phyloP scores from a whole-genome alignment of 2,329 filamentous ascomycete species.

The Talaromyces sp. region DNA sequence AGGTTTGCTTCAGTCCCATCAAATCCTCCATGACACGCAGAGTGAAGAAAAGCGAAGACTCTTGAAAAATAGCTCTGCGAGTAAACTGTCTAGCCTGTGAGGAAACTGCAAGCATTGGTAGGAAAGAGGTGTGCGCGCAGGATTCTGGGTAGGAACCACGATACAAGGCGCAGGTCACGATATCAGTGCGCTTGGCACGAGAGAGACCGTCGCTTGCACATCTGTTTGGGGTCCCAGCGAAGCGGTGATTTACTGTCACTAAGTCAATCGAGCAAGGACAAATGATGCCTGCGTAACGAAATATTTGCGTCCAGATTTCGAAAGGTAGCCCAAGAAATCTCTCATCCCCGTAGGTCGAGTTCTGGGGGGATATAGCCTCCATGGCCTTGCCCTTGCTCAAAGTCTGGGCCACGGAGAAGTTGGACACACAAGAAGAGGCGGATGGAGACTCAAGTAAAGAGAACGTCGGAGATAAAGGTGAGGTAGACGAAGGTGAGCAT shows the following conservation, averaged over 20 bases:
- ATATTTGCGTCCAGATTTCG: conserved; percentile 15
- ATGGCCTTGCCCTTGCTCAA: not conserved
- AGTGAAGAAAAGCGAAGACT: conserved; percentile 14
- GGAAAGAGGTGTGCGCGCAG: not conserved
- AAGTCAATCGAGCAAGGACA: conserved; percentile 18
- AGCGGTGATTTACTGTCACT: not conserved
- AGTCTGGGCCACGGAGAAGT: not conserved
- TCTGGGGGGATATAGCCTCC: not conserved
- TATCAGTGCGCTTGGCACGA: not conserved
- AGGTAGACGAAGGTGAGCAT: not conserved
- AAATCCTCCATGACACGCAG: conserved; percentile 15
- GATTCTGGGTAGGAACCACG: not conserved
- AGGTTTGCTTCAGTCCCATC: conserved; percentile 9
- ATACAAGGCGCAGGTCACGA: not conserved
- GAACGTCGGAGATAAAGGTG: not conserved
- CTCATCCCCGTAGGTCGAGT: not conserved
- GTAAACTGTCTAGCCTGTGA: conserved; percentile 14
- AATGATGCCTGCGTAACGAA: conserved; percentile 18
- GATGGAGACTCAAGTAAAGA: not conserved
- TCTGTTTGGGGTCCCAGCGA: not conserved
- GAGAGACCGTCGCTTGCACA: not conserved
- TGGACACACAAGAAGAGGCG: not conserved
- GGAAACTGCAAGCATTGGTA: conserved; percentile 1
- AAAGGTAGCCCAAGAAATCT: not conserved
- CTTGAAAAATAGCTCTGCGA: conserved; percentile 14